Conservation (phyloP, 78 protist species). For the Emiliania huxleyi region DNA sequence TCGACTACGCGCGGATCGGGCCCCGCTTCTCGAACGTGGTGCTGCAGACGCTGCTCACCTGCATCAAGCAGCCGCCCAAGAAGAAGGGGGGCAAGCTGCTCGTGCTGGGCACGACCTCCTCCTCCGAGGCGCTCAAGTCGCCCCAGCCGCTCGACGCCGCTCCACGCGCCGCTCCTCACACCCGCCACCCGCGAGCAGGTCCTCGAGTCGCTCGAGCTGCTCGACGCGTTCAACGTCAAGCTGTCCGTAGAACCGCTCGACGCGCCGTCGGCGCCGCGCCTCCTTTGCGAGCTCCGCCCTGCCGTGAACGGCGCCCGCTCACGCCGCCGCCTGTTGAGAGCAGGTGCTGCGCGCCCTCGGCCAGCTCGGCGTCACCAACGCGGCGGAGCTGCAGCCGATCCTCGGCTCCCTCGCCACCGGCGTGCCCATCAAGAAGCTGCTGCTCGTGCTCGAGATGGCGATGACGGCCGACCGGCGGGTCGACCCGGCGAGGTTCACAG, state of each 20-base stretch:
- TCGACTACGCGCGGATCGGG: conserved; percentile 88
- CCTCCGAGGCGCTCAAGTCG: conserved; percentile 43
- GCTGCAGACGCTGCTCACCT: conserved; percentile 87
- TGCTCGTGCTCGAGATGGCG: conserved; percentile 88
- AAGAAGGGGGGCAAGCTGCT: conserved; percentile 69
- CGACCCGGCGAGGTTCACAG: not conserved
- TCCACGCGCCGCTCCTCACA: too few species aligned
- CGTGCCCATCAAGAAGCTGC: conserved; percentile 75
- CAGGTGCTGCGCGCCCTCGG: not conserved
- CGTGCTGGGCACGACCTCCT: conserved; percentile 88
- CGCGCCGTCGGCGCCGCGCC: not conserved
- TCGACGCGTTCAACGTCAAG: conserved; percentile 54
- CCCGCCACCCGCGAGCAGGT: too few species aligned
- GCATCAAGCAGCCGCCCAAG: conserved; percentile 74
- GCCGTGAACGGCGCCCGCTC: too few species aligned
- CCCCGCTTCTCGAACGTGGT: conserved; percentile 94
- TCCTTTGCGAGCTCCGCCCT: too few species aligned
- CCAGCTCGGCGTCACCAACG: not conserved
- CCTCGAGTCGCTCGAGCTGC: conserved; percentile 68
- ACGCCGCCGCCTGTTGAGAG: too few species aligned
- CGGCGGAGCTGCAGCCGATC: not conserved
- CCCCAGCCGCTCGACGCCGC: conserved; percentile 71
- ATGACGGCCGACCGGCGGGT: not conserved
- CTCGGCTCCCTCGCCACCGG: not conserved
- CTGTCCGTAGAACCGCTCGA: not conserved